Conservation (phyloP, 1,284 basidiomycete genomes). For the Heterobasidion parviporum region DNA sequence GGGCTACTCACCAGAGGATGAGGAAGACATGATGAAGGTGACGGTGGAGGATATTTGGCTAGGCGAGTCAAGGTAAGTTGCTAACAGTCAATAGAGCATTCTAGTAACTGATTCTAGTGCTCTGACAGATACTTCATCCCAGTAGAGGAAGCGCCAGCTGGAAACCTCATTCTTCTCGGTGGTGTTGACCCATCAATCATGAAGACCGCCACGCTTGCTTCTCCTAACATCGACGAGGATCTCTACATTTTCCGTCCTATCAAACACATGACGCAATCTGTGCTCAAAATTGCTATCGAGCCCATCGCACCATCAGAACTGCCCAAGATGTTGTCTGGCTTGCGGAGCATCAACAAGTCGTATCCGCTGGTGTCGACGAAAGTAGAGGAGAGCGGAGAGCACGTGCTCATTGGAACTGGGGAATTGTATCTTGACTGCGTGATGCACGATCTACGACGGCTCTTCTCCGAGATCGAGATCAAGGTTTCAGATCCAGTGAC, state of each 20-base stretch:
- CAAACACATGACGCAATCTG: conserved; percentile 93
- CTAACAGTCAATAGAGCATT: conserved; percentile 3
- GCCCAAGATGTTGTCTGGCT: conserved; percentile 96
- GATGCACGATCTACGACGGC: conserved; percentile 87
- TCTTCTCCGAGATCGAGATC: conserved; percentile 99
- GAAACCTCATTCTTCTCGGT: conserved; percentile 87
- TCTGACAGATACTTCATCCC: conserved; percentile 77
- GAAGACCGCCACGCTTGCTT: conserved; percentile 89
- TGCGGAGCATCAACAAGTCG: conserved; percentile 96
- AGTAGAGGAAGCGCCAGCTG: conserved; percentile 82
- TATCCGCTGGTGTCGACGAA: conserved; percentile 94
- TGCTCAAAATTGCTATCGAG: conserved; percentile 98
- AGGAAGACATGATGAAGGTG: conserved; percentile 95
- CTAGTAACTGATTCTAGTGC: background rate
- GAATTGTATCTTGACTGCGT: conserved; percentile 97
- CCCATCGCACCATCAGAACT: conserved; percentile 96
- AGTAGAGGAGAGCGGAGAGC: conserved; percentile 98
- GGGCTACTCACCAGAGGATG: conserved; percentile 94
- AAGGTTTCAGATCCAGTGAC: conserved; percentile 99
- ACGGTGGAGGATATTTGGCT: conserved; percentile 86
- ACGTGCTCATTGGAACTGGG: conserved; percentile 94
- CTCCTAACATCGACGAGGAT: conserved; percentile 69
- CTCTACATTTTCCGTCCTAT: conserved; percentile 93
- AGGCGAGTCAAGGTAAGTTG: conserved; percentile 72
- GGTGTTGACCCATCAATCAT: conserved; percentile 93